Conservation (phyloP, 1,284 basidiomycete genomes). For the Tylopilus sp. region DNA sequence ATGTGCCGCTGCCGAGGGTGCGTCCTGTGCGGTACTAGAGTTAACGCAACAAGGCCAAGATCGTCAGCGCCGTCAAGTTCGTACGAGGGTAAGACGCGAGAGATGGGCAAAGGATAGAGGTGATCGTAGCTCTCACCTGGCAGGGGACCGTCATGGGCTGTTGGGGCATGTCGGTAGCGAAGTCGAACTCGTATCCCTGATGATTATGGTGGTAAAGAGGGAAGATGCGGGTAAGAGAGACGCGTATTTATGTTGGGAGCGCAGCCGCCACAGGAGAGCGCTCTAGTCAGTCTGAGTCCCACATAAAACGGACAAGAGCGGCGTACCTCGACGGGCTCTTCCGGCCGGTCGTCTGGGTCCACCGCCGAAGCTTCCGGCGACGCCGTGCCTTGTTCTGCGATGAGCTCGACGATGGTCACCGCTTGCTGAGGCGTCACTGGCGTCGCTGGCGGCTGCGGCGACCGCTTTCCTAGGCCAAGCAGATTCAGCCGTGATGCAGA, state of each 20-base stretch:
- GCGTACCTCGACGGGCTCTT: conserved; percentile 21
- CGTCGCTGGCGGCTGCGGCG: conserved; percentile 29
- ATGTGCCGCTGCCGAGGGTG: conserved; percentile 87
- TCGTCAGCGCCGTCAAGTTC: conserved; percentile 10
- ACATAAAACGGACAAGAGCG: neutral
- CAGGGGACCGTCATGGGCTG: conserved; percentile 53
- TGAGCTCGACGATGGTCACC: conserved; percentile 7
- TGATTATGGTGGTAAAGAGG: conserved; percentile 2
- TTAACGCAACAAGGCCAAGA: conserved; percentile 5
- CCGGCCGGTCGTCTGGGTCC: conserved; percentile 28
- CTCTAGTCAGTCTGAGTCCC: conserved; percentile 7
- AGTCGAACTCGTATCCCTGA: conserved; percentile 15
- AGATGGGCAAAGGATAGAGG: conserved; percentile 1
- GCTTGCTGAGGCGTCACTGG: conserved; percentile 21
- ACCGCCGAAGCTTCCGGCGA: conserved; percentile 23
- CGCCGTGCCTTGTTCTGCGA: conserved; percentile 14
- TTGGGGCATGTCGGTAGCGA: conserved; percentile 21
- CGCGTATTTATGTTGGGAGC: conserved; percentile 17
- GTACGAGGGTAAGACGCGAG: neutral
- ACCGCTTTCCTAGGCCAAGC: conserved; percentile 27
- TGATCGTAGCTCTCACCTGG: conserved; percentile 48
- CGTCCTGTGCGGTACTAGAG: conserved; percentile 86
- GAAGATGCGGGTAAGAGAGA: neutral
- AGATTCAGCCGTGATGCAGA: conserved; percentile 27
- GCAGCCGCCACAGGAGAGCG: conserved; percentile 15